These are phyloP conservation scores for Wickerhamomyces queroliae DNA, from an alignment of 805 yeast genomes.

Conservation along the genomic window DNA sequence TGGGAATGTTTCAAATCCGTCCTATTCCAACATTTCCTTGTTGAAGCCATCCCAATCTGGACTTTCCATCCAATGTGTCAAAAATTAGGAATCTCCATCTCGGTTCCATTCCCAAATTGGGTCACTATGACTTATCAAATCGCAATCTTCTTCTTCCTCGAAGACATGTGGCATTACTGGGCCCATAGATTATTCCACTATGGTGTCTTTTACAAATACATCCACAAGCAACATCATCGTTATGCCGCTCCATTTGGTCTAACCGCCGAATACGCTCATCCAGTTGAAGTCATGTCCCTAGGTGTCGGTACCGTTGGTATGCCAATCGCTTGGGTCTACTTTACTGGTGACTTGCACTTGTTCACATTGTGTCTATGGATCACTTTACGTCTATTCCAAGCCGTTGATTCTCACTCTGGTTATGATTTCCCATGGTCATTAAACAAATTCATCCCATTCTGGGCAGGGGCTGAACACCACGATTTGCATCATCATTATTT, in stretches of 20 bases:
- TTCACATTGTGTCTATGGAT: conserved; percentile 89
- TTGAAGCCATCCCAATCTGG: conserved; percentile 96
- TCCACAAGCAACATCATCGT: conserved; percentile 96
- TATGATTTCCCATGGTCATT: conserved; percentile 97
- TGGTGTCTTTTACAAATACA: conserved; percentile 83
- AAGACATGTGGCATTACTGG: conserved; percentile 97
- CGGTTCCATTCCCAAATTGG: conserved; percentile 80
- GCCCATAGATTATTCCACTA: conserved; percentile 87
- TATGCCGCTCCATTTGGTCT: conserved; percentile 98
- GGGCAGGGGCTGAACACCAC: conserved; percentile 99
- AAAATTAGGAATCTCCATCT: conserved; percentile 66
- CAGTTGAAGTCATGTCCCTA: conserved; percentile 84
- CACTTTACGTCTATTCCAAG: conserved; percentile 84
- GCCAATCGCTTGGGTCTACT: conserved; percentile 78
- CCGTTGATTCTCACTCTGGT: conserved; percentile 96
- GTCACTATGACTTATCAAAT: conserved; percentile 60
- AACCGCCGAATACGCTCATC: conserved; percentile 97
- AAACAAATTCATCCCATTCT: conserved; percentile 86
- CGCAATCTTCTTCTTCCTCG: conserved; percentile 72
- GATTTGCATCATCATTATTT: conserved; percentile 96
- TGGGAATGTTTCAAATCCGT: conserved; percentile 90
- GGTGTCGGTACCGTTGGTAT: conserved; percentile 97
- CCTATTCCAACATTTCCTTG: conserved; percentile 78
- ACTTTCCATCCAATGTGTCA: conserved; percentile 91
- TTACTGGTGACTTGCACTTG: conserved; percentile 74